These are phyloP conservation scores for Emericellopsis cladophorae DNA, from an alignment of 2,329 filamentous ascomycete genomes.

Conservation along the genomic window DNA sequence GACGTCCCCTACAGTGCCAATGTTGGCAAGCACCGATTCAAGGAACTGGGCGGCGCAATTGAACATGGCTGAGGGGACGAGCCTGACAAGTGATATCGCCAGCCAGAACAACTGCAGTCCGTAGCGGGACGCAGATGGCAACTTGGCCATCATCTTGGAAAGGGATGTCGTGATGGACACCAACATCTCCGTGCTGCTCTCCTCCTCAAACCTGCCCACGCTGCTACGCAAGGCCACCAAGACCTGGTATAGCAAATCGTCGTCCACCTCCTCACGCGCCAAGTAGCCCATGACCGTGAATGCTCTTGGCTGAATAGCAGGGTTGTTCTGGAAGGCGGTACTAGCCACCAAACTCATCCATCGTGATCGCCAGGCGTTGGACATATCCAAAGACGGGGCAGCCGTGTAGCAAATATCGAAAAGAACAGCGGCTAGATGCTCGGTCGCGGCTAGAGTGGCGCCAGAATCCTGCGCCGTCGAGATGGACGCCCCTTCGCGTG, in stretches of 20 bases:
- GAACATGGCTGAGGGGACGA: conserved; percentile 50
- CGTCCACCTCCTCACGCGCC: conserved; percentile 59
- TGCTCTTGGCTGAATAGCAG: conserved; percentile 55
- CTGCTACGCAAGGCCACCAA: conserved; percentile 55
- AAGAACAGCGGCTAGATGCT: conserved; percentile 47
- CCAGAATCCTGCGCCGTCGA: conserved; percentile 41
- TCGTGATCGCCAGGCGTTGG: conserved; percentile 56
- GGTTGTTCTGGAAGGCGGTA: conserved; percentile 62
- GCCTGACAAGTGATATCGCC: conserved; percentile 50
- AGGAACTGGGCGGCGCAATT: conserved; percentile 54
- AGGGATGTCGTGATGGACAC: conserved; percentile 54
- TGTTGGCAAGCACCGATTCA: conserved; percentile 51
- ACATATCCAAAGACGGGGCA: conserved; percentile 50
- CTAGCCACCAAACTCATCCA: conserved; percentile 66
- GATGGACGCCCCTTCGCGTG: conserved; percentile 40
- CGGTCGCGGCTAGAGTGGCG: conserved; percentile 40
- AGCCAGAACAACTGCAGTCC: conserved; percentile 60
- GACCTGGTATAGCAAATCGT: conserved; percentile 59
- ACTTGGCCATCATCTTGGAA: conserved; percentile 60
- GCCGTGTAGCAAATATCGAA: conserved; percentile 53
- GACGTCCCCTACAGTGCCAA: conserved; percentile 47
- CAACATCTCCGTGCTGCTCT: conserved; percentile 54
- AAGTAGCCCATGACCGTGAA: conserved; percentile 62
- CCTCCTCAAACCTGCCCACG: conserved; percentile 51
- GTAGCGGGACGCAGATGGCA: conserved; percentile 54